Percentiles rank a stretch among this genome's conserved stretches.
Evolutionary conservation across 2,329 filamentous ascomycete genomes (phyloP).

Genomic region (Pseudopyrenochaeta lycopersici): DNA sequence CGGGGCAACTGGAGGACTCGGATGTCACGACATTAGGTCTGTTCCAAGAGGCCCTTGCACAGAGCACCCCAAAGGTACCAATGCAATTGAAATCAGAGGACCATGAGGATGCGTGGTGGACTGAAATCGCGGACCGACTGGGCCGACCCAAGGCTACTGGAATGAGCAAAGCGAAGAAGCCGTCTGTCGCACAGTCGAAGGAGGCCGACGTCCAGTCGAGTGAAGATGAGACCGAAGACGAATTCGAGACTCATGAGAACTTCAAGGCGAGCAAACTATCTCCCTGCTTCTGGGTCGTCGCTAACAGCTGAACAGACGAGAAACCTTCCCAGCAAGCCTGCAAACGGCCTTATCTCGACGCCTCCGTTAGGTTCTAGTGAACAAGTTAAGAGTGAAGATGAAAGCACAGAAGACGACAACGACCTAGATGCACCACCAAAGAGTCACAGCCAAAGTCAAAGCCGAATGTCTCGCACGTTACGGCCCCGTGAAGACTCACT

Average conservation of each 20-base stretch:
- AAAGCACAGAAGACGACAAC: conserved; percentile 48
- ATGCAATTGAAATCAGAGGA: conserved; percentile 27
- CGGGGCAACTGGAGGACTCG: conserved; percentile 30
- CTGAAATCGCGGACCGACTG: conserved; percentile 18
- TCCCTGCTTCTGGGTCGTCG: neutral
- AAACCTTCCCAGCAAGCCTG: conserved; percentile 3
- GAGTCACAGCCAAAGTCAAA: conserved; percentile 20
- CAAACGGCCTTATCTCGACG: neutral
- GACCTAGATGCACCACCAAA: conserved; percentile 49
- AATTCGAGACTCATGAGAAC: conserved; percentile 46
- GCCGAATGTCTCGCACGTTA: neutral
- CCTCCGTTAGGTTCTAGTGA: neutral
- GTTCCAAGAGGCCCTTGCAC: conserved; percentile 44
- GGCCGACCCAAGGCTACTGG: conserved; percentile 9
- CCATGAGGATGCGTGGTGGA: conserved; percentile 32
- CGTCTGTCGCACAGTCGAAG: conserved; percentile 6
- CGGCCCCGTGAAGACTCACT: conserved; percentile 7
- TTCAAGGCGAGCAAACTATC: conserved; percentile 32
- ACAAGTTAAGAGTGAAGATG: conserved; percentile 15
- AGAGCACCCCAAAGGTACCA: conserved; percentile 39
- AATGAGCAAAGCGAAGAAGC: conserved; percentile 18
- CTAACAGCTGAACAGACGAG: conserved; percentile 22
- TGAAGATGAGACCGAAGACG: conserved; percentile 46
- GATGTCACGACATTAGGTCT: conserved; percentile 39
- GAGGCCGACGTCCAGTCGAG: conserved; percentile 19